Evolutionary conservation across 805 yeast species (phyloP), one percentile per base, ranked within the genome.

Genomic region (Isabelozyma rhagii): DNA sequence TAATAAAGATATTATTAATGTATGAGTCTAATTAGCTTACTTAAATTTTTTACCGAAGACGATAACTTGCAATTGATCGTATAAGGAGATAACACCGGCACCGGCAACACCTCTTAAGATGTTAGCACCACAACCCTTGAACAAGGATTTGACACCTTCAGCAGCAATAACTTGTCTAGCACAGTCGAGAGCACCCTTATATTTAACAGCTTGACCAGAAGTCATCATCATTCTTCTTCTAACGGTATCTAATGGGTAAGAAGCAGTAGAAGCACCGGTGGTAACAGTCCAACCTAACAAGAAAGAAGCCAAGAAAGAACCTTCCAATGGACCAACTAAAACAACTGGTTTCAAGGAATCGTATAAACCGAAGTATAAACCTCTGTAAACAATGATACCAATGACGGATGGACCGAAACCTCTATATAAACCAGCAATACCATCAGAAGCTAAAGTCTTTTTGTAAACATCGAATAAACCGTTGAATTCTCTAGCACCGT

Each of bases 161-260:
- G 94, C 90, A 64, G 96, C 96, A 66, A 92, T 93, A 74, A 91
- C 89, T 81, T 90, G 79, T 66, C 73, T 79, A 89, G 88, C 85
- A 78, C 94, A 89, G 77, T 92, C 97, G 75, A 89, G 82, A 65
- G 97, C 96, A 81, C 96, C 94, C 72, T 84, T 79, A 83, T 91
- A 91, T 82, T 92, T 91, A 68, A 91, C 96, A 70, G 96, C 96
- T 82, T 90, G 96, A 79, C 97, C 97, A 64, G 97, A 92, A 67
- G 97, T 91, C 97, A 91, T 91, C 97, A 91, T 91, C 97, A 91
- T 91, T 88, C 97, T 90, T 89, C 97, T 90, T 87, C 97, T 92
- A 73, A 91, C 91, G 72, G 97, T 91, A 81, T 91, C 97, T 79
- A 92, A 88, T 84, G 97, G 97, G 87, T 91, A 91, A 74, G 97